Base-by-base conservation (phyloP, 805 yeast genomes). In the Kluyveromyces nonfermentans region DNA sequence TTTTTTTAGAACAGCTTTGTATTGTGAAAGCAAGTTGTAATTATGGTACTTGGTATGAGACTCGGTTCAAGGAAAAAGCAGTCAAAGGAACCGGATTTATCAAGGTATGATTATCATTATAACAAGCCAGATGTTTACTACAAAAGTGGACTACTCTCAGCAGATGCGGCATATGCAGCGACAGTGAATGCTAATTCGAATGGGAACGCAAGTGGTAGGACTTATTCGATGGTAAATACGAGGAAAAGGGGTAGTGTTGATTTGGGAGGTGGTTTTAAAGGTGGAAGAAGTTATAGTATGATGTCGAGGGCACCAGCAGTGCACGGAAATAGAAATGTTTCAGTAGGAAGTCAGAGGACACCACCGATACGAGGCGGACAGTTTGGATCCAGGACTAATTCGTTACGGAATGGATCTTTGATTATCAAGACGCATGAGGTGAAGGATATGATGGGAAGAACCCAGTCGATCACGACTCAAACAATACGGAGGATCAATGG, bases 401-500 rank as follows among this genome's bases (percentile, higher is more conserved):
- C 43, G 15, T 21, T 44, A 19, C 41, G 30, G 3, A 45, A 19
- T 20, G 42, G 35, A n/a, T 42, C 59, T 14, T 56, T 67, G 21
- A 67, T 74, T 7, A 69, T 73, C 9, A 71, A 70, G 46, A 74
- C 80, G 1, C 73, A 78, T 9, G 72, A 69, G 49, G 74, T 74
- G 21, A 65, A 65, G 44, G 80, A 74, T 45, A 59, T 65, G 5
- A 63, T 60, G 33, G 82, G 82, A 0, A 67, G 79, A 34, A 76
- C 82, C 0, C 69, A 64, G 44, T 75, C 80, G 2, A 73, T 77
- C 35, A 75, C 80, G 2, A 74, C 71, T 35, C 73, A 73, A 34
- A 75, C 78, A 0, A 65, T 77, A 21, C 69, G 74, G 48, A 66
- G 69, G 39, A 55, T 72, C 49, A 77, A 76, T 28, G 72, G 76